A percentile compares a stretch with the other conserved stretches of the same genome.
Evolutionary conservation across 768 basidiomycete species (phyloP).

Genomic region (Termitomyces sp.): DNA sequence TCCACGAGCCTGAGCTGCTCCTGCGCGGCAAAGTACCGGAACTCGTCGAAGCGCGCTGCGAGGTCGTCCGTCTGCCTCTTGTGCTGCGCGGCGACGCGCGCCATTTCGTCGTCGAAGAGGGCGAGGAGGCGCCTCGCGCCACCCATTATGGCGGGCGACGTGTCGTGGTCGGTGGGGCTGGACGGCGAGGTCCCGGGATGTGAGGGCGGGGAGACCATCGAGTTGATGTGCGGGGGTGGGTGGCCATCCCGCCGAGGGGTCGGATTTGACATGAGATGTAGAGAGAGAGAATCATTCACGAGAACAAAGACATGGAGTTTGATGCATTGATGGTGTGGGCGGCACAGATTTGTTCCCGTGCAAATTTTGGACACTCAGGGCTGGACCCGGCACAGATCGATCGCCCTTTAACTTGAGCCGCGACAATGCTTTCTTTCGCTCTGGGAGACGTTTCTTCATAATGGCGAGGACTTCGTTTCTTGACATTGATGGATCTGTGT

Average conservation of each 20-base stretch:
- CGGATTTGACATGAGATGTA: not conserved
- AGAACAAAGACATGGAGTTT: not conserved
- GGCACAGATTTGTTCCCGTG: not conserved
- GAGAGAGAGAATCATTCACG: not conserved
- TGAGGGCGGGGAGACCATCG: not conserved
- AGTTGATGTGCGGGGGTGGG: not conserved
- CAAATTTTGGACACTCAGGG: not conserved
- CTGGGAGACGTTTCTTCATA: not conserved
- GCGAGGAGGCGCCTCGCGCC: constrained; percentile 8
- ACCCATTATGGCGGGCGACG: not conserved
- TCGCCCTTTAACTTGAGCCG: not conserved
- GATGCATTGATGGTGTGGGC: not conserved
- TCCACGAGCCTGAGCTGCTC: constrained; percentile 1
- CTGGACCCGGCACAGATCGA: not conserved
- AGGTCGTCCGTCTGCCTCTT: not conserved
- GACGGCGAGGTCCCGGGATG: not conserved
- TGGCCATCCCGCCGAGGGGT: not conserved
- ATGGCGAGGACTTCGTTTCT: no score
- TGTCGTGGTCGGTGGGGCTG: not conserved
- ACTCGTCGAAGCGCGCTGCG: constrained; percentile 4
- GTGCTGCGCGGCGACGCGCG: constrained; percentile 1
- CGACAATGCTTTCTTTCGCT: not conserved
- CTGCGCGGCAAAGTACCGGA: not conserved
- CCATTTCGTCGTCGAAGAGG: constrained; percentile 2
- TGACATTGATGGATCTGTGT: not conserved